Percentiles rank a stretch among this genome's conserved stretches.
phyloP scores from a whole-genome alignment of 495 filamentous ascomycete genomes.

The Neurospora sp. region DNA sequence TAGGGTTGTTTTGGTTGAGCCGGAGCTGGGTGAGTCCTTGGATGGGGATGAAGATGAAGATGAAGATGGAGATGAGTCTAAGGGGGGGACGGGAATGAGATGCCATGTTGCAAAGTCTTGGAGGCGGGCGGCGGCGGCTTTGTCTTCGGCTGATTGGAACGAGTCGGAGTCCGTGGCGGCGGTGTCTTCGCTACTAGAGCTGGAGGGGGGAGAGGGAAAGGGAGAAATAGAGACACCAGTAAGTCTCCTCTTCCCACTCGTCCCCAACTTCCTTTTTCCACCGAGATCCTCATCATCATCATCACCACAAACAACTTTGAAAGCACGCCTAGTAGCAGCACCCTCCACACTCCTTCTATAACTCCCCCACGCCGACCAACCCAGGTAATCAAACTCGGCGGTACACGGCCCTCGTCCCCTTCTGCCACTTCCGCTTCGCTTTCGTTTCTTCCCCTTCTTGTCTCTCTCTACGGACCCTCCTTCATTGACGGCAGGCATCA shows the following conservation, averaged over 20 bases:
- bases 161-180: too few species aligned
- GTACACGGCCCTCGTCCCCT: slow-evolving; percentile 10
- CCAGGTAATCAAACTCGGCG: slow-evolving; percentile 33
- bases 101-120: background rate
- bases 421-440: background rate
- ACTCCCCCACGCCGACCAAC: slow-evolving; percentile 29
- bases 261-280: background rate
- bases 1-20: background rate
- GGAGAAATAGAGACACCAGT: background rate
- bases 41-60: background rate
- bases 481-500: background rate
- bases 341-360: slow-evolving; percentile 17
- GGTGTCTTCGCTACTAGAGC: background rate
- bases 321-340: background rate
- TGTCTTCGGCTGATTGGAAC: background rate
- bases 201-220: background rate
- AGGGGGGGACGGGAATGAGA: background rate
- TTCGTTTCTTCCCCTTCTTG: background rate
- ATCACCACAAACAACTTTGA: background rate
- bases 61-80: background rate
- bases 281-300: background rate
- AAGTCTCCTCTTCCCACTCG: background rate
- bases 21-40: background rate
- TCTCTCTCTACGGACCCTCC: background rate
- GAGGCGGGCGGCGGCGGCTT: background rate